Evolutionary conservation across 257 asterid genomes (phyloP).

Genomic region (Solanum neorickii): DNA sequence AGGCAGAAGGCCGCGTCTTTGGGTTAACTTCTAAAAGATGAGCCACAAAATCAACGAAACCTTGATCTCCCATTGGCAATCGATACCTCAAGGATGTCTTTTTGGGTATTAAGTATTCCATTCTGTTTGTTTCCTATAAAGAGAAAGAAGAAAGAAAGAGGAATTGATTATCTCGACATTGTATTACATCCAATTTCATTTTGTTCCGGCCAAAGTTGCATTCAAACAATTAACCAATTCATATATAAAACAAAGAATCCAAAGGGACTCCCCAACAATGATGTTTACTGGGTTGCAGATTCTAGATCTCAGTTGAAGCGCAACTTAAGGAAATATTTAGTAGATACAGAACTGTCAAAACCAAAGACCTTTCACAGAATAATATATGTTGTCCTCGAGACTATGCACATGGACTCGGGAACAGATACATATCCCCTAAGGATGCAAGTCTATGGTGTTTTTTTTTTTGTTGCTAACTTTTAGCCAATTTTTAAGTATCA

Average conservation of each 20-base stretch:
- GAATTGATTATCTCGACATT: background rate
- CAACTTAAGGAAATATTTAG: background rate
- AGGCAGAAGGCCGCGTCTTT: conserved; percentile 23
- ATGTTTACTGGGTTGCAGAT: background rate
- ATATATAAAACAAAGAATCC: background rate
- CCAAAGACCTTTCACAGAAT: background rate
- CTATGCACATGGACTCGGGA: background rate
- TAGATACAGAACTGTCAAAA: background rate
- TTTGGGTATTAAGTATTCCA: conserved; percentile 21
- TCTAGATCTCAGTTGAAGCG: background rate
- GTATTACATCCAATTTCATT: background rate
- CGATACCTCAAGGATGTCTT: conserved; percentile 17
- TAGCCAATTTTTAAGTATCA: background rate
- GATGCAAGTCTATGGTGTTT: background rate
- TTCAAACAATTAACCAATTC: background rate
- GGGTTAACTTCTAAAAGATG: conserved; percentile 17
- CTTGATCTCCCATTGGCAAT: conserved; percentile 22
- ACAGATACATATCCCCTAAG: background rate
- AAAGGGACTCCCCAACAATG: background rate
- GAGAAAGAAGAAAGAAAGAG: background rate
- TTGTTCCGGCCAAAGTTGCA: background rate
- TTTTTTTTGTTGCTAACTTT: background rate
- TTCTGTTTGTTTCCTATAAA: conserved; percentile 15
- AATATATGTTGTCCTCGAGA: background rate
- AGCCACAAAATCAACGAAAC: conserved; percentile 18